Percentiles rank a stretch among this genome's conserved stretches.
Conservation (phyloP, 805 yeast species). For the Kazachstania kunashirensis region DNA sequence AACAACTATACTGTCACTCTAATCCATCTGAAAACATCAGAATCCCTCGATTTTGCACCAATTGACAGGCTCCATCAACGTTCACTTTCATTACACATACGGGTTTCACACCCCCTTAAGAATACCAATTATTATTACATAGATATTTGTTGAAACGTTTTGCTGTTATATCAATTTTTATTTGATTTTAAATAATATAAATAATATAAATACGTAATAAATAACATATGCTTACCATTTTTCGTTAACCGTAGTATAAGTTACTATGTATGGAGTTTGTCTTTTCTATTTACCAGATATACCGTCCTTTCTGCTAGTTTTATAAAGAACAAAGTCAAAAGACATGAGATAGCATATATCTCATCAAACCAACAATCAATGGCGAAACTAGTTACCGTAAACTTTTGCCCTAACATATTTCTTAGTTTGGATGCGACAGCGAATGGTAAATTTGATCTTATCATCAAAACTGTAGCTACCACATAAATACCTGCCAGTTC, state of each 20-base stretch:
- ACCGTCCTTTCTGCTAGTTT: constrained; percentile 21
- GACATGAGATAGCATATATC: constrained; percentile 28
- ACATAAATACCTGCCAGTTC: constrained; percentile 34
- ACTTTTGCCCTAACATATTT: constrained; percentile 26
- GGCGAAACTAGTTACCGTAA: constrained; percentile 21
- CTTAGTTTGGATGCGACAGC: constrained; percentile 28
- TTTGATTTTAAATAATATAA: no score
- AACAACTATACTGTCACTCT: constrained; percentile 37
- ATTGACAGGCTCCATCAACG: constrained; percentile 25
- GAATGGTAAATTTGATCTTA: constrained; percentile 32
- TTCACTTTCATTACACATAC: constrained; percentile 35
- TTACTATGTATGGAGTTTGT: neutral
- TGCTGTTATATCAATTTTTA: no score
- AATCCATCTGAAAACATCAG: constrained; percentile 34
- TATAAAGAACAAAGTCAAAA: constrained; percentile 23
- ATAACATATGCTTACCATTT: neutral
- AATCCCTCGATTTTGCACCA: constrained; percentile 34
- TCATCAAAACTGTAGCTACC: constrained; percentile 32
- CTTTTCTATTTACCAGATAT: constrained; percentile 1
- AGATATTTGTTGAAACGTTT: no score
- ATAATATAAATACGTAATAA: neutral
- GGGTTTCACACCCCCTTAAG: constrained; percentile 36
- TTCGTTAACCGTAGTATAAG: neutral
- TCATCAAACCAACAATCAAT: constrained; percentile 36
- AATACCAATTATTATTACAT: no score